Percentiles rank a stretch among this genome's conserved stretches.
Conservation (phyloP, 1,284 basidiomycete genomes). For the Leccinum cinnamomeum region DNA sequence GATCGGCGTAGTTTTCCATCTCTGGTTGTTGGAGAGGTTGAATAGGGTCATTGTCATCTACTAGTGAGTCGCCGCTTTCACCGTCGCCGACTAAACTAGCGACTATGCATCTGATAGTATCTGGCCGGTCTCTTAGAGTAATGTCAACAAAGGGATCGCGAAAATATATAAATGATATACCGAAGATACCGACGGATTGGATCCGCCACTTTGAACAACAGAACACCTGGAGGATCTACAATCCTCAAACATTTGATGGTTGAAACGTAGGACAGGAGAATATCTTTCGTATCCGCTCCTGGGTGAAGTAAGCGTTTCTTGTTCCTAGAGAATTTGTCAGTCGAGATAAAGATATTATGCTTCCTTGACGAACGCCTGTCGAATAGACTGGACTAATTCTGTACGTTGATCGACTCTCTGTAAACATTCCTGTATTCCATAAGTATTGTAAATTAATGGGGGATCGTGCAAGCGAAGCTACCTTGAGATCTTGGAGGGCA, state of each 20-base stretch:
- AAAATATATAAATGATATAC: conserved; percentile 36
- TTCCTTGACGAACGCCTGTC: conserved; percentile 56
- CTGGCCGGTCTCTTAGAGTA: conserved; percentile 68
- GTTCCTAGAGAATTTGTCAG: conserved; percentile 51
- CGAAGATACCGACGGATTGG: conserved; percentile 87
- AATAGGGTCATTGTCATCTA: conserved; percentile 79
- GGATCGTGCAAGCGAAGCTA: conserved; percentile 30
- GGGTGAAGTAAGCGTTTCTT: conserved; percentile 90
- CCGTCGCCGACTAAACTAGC: conserved; percentile 85
- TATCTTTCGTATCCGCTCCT: conserved; percentile 92
- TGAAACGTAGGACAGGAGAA: conserved; percentile 91
- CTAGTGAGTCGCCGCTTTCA: conserved; percentile 75
- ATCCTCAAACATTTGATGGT: conserved; percentile 91
- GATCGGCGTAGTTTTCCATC: conserved; percentile 84
- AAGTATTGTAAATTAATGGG: neutral
- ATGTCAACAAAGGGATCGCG: conserved; percentile 2
- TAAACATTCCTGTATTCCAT: conserved; percentile 60
- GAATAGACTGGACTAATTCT: conserved; percentile 66
- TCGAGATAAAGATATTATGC: conserved; percentile 1
- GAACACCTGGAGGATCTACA: conserved; percentile 88
- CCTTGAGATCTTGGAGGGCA: conserved; percentile 87
- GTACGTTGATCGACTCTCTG: conserved; percentile 76
- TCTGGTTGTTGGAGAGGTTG: conserved; percentile 70
- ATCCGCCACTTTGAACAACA: conserved; percentile 89
- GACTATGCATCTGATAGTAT: conserved; percentile 93